Percentiles rank a stretch among this genome's conserved stretches.
Conservation (phyloP, 1,284 basidiomycete species). For the Ustilago trichophora region DNA sequence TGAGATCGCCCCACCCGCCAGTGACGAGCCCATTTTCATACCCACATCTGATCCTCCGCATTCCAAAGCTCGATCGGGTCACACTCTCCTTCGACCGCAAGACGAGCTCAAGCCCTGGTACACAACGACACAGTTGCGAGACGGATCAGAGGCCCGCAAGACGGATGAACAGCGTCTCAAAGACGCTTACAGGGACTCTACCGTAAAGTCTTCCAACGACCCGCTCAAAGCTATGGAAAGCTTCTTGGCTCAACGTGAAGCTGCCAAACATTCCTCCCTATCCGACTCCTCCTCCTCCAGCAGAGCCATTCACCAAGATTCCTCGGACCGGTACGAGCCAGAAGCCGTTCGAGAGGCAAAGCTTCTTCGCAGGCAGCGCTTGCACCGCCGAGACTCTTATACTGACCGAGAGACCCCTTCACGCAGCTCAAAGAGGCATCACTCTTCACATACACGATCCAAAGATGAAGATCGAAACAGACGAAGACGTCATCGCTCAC, state of each 20-base stretch:
- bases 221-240: conserved; percentile 52
- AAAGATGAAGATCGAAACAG: neutral
- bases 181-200: conserved; percentile 46
- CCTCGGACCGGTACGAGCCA: conserved; percentile 30
- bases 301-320: neutral
- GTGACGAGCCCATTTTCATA: no score
- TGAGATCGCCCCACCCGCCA: neutral
- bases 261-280: neutral
- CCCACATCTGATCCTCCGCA: neutral
- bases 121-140: conserved; percentile 29
- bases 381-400: neutral
- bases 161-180: conserved; percentile 48
- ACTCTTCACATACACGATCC: neutral
- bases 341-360: conserved; percentile 40
- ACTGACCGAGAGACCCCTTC: neutral
- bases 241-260: conserved; percentile 34
- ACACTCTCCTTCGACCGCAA: conserved; percentile 18
- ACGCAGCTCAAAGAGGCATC: neutral
- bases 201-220: conserved; percentile 48
- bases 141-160: conserved; percentile 46
- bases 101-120: conserved; percentile 62
- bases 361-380: neutral
- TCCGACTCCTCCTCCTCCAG: neutral
- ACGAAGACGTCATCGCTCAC: no score
- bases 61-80: conserved; percentile 1